phyloP scores from a whole-genome alignment of 805 yeast species.

The Vanderwaltozyma yarrowii region DNA sequence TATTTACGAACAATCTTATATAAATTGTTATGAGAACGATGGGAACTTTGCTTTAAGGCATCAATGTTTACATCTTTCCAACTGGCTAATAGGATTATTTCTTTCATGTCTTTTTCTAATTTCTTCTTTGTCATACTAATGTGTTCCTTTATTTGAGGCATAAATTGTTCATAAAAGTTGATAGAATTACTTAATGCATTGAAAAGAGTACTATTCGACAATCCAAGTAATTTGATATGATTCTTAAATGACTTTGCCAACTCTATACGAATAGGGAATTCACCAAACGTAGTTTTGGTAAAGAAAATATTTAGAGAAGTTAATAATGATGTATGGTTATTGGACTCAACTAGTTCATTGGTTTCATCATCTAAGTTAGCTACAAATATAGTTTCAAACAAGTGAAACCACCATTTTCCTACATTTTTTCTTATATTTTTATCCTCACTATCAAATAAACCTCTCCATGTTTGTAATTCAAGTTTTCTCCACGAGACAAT shows the following conservation, averaged over 20 bases:
- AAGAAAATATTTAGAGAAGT: conserved; percentile 65
- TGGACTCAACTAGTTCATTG: conserved; percentile 11
- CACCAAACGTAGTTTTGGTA: conserved; percentile 70
- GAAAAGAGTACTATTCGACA: conserved; percentile 15
- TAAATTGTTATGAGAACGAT: conserved; percentile 73
- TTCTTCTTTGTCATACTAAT: conserved; percentile 38
- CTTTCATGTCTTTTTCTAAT: conserved; percentile 71
- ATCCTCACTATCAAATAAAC: conserved; percentile 60
- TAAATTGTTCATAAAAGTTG: conserved; percentile 58
- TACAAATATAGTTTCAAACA: conserved; percentile 69
- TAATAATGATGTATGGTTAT: conserved; percentile 25
- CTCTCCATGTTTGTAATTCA: conserved; percentile 80
- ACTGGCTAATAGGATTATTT: conserved; percentile 79
- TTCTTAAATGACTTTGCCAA: conserved; percentile 54
- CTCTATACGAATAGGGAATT: conserved; percentile 47
- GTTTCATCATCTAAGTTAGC: conserved; percentile 30
- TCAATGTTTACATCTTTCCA: conserved; percentile 96
- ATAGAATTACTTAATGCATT: conserved; percentile 32
- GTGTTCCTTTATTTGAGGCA: conserved; percentile 36
- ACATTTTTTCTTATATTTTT: conserved; percentile 34
- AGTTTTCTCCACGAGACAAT: conserved; percentile 87
- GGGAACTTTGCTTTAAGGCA: conserved; percentile 89
- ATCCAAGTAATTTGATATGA: conserved; percentile 35
- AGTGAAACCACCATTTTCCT: conserved; percentile 87
- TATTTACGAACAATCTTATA: conserved; percentile 80